Percentiles rank a stretch among this genome's conserved stretches.
Conservation (phyloP, 371 early-diverging fungal species). For the Dichotomocladium elegans region DNA sequence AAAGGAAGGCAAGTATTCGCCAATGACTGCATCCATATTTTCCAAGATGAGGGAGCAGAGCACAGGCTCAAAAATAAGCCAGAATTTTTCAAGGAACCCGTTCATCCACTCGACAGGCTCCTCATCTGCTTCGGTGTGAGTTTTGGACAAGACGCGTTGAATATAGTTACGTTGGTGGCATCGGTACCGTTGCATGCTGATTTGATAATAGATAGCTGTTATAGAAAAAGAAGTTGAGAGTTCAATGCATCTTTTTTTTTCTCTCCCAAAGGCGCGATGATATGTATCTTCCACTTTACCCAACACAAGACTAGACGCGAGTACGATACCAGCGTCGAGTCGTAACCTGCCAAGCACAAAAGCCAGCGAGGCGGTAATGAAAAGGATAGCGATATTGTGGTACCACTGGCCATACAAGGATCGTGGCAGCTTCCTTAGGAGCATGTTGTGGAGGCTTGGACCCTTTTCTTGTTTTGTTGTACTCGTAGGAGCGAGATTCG, state of each 20-base stretch:
- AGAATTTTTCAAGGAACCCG: conserved; percentile 76
- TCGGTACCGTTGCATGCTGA: conserved; percentile 60
- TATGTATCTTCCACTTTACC: conserved; percentile 23
- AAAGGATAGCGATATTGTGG: conserved; percentile 27
- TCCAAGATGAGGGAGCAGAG: conserved; percentile 77
- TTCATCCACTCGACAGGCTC: conserved; percentile 98
- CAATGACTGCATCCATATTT: conserved; percentile 69
- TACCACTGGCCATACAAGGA: conserved; percentile 29
- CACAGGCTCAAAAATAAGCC: conserved; percentile 94
- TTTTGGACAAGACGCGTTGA: conserved; percentile 52
- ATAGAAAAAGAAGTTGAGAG: not conserved
- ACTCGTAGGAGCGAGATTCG: not conserved
- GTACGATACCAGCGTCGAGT: conserved; percentile 38
- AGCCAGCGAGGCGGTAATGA: conserved; percentile 27
- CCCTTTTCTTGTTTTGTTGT: not conserved
- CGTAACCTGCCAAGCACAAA: conserved; percentile 32
- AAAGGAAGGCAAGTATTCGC: conserved; percentile 81
- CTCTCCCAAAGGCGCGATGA: no score
- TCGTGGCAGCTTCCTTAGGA: not conserved
- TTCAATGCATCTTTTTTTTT: not conserved
- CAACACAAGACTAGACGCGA: conserved; percentile 37
- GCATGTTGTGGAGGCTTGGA: not conserved
- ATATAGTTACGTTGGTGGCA: conserved; percentile 65
- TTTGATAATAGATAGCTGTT: conserved; percentile 64
- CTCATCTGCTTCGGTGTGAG: conserved; percentile 42